phyloP scores from a whole-genome alignment of 805 yeast genomes.

The Lipomyces orientalis region DNA sequence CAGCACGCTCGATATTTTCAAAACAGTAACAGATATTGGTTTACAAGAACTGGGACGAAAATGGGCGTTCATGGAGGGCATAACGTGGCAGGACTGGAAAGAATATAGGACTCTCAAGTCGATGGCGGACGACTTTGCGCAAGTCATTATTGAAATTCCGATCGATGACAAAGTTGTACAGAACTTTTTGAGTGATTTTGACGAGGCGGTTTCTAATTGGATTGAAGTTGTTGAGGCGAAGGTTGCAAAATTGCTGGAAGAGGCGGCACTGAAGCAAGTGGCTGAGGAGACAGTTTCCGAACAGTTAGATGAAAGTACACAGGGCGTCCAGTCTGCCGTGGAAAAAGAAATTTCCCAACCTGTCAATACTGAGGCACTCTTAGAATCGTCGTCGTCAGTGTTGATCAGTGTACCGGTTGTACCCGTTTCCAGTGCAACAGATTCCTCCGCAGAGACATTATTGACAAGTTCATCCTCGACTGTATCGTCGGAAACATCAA shows the following conservation, averaged over 20 bases:
- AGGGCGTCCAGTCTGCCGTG: background rate
- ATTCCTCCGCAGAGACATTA: background rate
- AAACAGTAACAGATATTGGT: constrained; percentile 33
- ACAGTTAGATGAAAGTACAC: background rate
- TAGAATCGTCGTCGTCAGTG: background rate
- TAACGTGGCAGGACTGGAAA: constrained; percentile 36
- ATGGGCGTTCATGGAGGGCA: constrained; percentile 33
- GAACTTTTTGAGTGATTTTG: constrained; percentile 8
- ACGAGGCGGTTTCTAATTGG: constrained; percentile 25
- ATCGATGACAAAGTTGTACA: constrained; percentile 14
- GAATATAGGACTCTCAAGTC: constrained; percentile 26
- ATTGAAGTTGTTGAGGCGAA: constrained; percentile 14
- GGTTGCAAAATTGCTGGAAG: constrained; percentile 13
- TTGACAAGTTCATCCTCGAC: background rate
- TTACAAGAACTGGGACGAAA: constrained; percentile 34
- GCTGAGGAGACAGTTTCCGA: background rate
- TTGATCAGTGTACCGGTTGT: background rate
- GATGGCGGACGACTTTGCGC: constrained; percentile 30
- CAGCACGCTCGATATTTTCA: constrained; percentile 25
- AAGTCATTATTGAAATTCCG: constrained; percentile 27
- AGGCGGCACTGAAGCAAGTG: background rate
- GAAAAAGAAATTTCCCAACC: background rate
- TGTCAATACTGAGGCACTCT: background rate
- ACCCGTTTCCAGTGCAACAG: background rate
- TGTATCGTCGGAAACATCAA: background rate